Evolutionary conservation across 2,329 filamentous ascomycete genomes (phyloP), one percentile per base, ranked within the genome.

Genomic region (Aspergillus novofumigatus): DNA sequence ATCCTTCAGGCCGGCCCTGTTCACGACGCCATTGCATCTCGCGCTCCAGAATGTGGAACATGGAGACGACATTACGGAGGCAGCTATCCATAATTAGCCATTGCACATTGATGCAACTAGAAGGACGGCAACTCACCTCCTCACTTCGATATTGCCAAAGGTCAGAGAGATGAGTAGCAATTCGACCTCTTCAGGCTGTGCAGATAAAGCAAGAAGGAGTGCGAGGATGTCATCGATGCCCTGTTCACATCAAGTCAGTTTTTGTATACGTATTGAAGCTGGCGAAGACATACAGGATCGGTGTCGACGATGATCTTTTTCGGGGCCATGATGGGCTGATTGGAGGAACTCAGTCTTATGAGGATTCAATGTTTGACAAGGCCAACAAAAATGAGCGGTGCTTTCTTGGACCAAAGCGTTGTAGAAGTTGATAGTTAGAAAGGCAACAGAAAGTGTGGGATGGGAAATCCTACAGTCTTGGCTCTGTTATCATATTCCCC

Each of bases 301-400:
- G 93, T 97, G 71, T 99, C 94, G 68, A 99, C 94, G 67, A 99
- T 97, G 65, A 99, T 87, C 68, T 88, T 86, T 67, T 85, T 86
- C 28, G 86, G 83, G 55, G 84, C 80, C 87, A 90, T 90, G 41
- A 49, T 62, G 56, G 17, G n/a, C n/a, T n/a, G n/a, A n/a, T n/a
- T n/a, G n/a, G n/a, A n/a, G n/a, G n/a, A n/a, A n/a, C n/a, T n/a
- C n/a, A n/a, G n/a, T 3, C 42, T 45, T 45, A 17, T 45, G 10
- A 23, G 8, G 4, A 10, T 20, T 23, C 42, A 45, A 11, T 21
- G 42, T 23, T 45, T 23, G 42, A 38, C 32, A 38, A 38, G 32
- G 5, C 14, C 7, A 38, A 7, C 47, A n/a, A 49, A 20, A 25
- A 26, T 9, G 47, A 25, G 28, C 11, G 47, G 23, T 49, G 47